These are phyloP conservation scores for Saturnispora diversa DNA, from an alignment of 805 yeast species.

Conservation along the genomic window DNA sequence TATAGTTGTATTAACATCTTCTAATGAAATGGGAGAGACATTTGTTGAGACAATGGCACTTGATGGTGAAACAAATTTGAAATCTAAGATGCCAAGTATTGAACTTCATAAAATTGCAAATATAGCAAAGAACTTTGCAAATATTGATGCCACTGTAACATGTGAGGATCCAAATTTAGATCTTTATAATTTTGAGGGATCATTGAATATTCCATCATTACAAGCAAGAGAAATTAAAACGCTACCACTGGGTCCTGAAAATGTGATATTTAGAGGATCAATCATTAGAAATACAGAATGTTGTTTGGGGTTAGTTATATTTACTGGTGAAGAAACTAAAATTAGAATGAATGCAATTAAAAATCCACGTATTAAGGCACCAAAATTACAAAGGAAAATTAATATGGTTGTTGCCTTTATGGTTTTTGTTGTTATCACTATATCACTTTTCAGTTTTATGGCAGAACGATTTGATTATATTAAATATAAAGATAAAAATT, in stretches of 20 bases:
- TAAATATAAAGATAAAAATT: slow-evolving; percentile 37
- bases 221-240: slow-evolving; percentile 27
- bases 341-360: slow-evolving; percentile 90
- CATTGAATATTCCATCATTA: slow-evolving; percentile 33
- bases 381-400: slow-evolving; percentile 76
- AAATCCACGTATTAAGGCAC: slow-evolving; percentile 87
- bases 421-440: slow-evolving; percentile 69
- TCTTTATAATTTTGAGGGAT: slow-evolving; percentile 86
- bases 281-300: slow-evolving; percentile 75
- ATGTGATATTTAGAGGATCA: slow-evolving; percentile 87
- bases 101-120: slow-evolving; percentile 48
- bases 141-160: slow-evolving; percentile 45
- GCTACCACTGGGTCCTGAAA: slow-evolving; percentile 67
- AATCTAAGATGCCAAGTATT: slow-evolving; percentile 59
- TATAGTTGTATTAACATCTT: slow-evolving; percentile 60
- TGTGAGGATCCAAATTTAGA: slow-evolving; percentile 91
- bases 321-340: slow-evolving; percentile 93
- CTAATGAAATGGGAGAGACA: slow-evolving; percentile 54
- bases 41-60: slow-evolving; percentile 94
- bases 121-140: slow-evolving; percentile 42
- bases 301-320: slow-evolving; percentile 72
- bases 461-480: slow-evolving; percentile 55
- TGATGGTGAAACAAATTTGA: slow-evolving; percentile 94
- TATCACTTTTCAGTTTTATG: slow-evolving; percentile 76
- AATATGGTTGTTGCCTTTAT: slow-evolving; percentile 79